Evolutionary conservation across 139 green algal species (phyloP).

Genomic region (Raphidocelis subcapitata): DNA sequence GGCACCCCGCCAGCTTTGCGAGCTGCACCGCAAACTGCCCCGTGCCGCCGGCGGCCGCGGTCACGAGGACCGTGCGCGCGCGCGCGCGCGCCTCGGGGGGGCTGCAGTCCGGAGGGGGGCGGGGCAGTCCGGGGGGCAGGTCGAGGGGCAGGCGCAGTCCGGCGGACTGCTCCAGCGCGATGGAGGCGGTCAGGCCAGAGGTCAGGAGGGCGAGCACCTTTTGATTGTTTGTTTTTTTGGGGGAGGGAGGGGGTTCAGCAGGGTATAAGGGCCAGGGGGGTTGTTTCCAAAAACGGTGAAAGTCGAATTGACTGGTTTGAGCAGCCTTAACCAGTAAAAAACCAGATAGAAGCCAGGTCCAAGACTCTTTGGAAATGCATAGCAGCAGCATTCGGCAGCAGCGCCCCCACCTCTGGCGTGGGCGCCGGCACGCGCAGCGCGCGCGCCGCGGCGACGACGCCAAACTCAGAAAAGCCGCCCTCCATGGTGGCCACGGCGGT

Average conservation of each 20-base stretch:
- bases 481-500: conserved; percentile 67
- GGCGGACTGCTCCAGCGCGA: conserved; percentile 41
- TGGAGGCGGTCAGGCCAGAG: conserved; percentile 84
- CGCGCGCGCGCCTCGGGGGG: conserved; percentile 29
- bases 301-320: too few species aligned
- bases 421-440: conserved; percentile 47
- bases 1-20: conserved; percentile 77
- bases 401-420: conserved; percentile 70
- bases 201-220: conserved; percentile 7
- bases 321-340: too few species aligned
- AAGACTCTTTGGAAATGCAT: too few species aligned
- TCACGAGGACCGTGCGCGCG: conserved; percentile 88
- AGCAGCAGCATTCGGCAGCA: too few species aligned
- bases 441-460: conserved; percentile 28
- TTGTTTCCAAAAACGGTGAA: too few species aligned
- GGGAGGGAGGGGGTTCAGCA: too few species aligned
- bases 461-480: conserved; percentile 63
- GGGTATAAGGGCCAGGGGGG: too few species aligned
- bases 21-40: conserved; percentile 96
- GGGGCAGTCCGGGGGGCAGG: not conserved
- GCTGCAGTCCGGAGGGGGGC: not conserved
- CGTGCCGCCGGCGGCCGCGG: conserved; percentile 89
- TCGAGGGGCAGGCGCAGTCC: conserved; percentile 14
- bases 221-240: too few species aligned
- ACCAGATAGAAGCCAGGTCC: too few species aligned